Evolutionary conservation across 1,284 basidiomycete genomes (phyloP).

Genomic region (Acaromyces ingoldii): DNA sequence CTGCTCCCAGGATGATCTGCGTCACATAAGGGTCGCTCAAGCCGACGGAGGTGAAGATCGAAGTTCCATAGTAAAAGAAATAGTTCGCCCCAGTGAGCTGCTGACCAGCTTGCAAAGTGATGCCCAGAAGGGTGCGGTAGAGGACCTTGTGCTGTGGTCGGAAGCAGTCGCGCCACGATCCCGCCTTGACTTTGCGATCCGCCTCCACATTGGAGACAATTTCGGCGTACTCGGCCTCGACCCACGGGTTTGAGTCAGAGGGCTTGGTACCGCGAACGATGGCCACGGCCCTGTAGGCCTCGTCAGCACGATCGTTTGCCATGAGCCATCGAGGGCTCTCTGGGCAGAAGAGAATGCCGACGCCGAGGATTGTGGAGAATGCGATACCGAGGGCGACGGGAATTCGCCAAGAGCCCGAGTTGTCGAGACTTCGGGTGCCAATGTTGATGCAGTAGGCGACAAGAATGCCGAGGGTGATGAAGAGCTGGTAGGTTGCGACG

Average conservation of each 20-base stretch:
- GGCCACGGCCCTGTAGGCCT: constrained; percentile 60
- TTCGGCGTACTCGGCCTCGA: constrained; percentile 42
- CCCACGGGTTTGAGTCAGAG: constrained; percentile 37
- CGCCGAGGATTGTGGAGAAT: constrained; percentile 64
- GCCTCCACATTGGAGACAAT: constrained; percentile 37
- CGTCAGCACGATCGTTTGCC: constrained; percentile 57
- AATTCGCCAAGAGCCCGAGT: constrained; percentile 61
- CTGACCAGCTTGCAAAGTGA: constrained; percentile 67
- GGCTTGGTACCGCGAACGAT: constrained; percentile 58
- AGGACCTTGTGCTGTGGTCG: constrained; percentile 33
- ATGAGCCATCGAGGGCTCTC: constrained; percentile 67
- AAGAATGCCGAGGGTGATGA: constrained; percentile 72
- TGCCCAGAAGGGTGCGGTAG: constrained; percentile 54
- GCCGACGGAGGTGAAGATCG: constrained; percentile 65
- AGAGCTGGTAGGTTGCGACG: constrained; percentile 57
- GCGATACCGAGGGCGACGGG: constrained; percentile 67
- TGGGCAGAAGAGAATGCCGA: constrained; percentile 71
- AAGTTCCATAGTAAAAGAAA: constrained; percentile 58
- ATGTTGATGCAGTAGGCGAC: constrained; percentile 60
- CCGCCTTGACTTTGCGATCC: constrained; percentile 18
- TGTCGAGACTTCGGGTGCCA: constrained; percentile 25
- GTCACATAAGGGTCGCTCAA: constrained; percentile 61
- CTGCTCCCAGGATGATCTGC: constrained; percentile 60
- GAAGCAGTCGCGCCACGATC: constrained; percentile 47
- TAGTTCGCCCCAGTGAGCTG: constrained; percentile 66